A percentile compares a stretch with the other conserved stretches of the same genome.
These are phyloP conservation scores for Mortierella sp. DNA, from an alignment of 371 early-diverging fungal species.

Conservation along the genomic window DNA sequence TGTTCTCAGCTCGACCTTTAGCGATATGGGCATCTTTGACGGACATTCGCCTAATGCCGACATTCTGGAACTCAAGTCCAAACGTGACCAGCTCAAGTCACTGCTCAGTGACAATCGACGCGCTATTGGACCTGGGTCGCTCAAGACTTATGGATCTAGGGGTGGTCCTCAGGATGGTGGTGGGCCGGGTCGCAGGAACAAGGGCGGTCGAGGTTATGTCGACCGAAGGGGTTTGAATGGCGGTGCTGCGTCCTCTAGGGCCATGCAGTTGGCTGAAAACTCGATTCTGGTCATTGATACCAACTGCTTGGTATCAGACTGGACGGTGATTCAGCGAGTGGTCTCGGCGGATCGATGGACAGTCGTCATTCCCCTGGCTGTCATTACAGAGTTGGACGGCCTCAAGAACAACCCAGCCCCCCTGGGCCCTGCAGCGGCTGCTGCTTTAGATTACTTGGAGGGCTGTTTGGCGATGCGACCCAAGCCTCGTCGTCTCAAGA, in stretches of 20 bases:
- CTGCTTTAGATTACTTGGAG: slow-evolving; percentile 69
- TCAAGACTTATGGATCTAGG: neutral
- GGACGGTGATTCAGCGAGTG: slow-evolving; percentile 67
- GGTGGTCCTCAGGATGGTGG: neutral
- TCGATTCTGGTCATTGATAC: slow-evolving; percentile 76
- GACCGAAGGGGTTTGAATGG: slow-evolving; percentile 34
- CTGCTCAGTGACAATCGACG: slow-evolving; percentile 29
- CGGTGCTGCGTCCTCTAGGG: slow-evolving; percentile 20
- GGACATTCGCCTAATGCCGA: slow-evolving; percentile 32
- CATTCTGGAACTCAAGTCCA: slow-evolving; percentile 50
- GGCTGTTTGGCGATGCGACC: slow-evolving; percentile 57
- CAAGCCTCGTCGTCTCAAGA: slow-evolving; percentile 54
- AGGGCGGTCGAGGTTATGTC: slow-evolving; percentile 17
- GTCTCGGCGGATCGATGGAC: slow-evolving; percentile 69
- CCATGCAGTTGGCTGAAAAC: slow-evolving; percentile 64
- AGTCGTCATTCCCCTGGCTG: slow-evolving; percentile 74
- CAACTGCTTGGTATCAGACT: slow-evolving; percentile 76
- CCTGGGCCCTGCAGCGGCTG: slow-evolving; percentile 67
- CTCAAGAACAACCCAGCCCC: slow-evolving; percentile 69
- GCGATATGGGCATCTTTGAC: slow-evolving; percentile 22
- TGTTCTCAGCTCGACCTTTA: neutral
- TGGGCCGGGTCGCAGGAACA: slow-evolving; percentile 22
- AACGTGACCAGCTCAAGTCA: slow-evolving; percentile 54
- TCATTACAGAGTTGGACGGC: slow-evolving; percentile 78
- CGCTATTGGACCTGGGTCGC: slow-evolving; percentile 18